Base-by-base conservation (phyloP, 2,329 filamentous ascomycete genomes). In the Fonsecaea pugnacius region DNA sequence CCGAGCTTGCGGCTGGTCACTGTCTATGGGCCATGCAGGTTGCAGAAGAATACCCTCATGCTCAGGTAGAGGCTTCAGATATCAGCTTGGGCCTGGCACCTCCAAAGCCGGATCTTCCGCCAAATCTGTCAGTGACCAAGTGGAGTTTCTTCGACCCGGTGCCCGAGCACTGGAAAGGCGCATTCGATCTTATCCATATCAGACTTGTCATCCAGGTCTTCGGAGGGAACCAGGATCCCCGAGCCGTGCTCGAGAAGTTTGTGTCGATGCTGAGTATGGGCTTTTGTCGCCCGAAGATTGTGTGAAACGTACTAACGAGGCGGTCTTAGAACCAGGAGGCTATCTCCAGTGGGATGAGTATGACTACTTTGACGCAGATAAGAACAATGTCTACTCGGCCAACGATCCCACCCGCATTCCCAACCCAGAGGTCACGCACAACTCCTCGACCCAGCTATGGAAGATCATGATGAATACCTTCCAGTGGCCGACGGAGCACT, bases 291-390 rank as follows among this genome's bases (percentile, higher is more conserved):
- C 21, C 5, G 21, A 21, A 4, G 24, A 30, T 12, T 35, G 36
- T 46, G 21, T 46, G 21, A 46, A 46, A 46, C 2, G 32, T 32
- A 7, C 43, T 62, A 18, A 57, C 40, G 30, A 35, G 5, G 27
- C 27, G 9, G 7, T 18, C 21, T 40, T 53, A 62, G 60, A 72
- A 38, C 72, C 71, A 0, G 72, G 72, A 9, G 73, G 73, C 1
- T 73, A 70, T 56, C 65, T 74, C 9, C 72, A 74, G 62, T 74
- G 73, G 73, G 72, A 74, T 48, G 72, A 73, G 21, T 62, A 74
- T 36, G 64, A 73, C 46, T 69, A 59, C 32, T 38, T 50, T 40
- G 48, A 59, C 8, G 61, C 61, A 21, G 61, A 63, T 24, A 63
- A 62, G 64, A 72, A 51, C 68, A 52, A 71, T 63, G 43, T 63